Evolutionary conservation across 2,329 filamentous ascomycete genomes (phyloP).

Genomic region (Coniella vitis): DNA sequence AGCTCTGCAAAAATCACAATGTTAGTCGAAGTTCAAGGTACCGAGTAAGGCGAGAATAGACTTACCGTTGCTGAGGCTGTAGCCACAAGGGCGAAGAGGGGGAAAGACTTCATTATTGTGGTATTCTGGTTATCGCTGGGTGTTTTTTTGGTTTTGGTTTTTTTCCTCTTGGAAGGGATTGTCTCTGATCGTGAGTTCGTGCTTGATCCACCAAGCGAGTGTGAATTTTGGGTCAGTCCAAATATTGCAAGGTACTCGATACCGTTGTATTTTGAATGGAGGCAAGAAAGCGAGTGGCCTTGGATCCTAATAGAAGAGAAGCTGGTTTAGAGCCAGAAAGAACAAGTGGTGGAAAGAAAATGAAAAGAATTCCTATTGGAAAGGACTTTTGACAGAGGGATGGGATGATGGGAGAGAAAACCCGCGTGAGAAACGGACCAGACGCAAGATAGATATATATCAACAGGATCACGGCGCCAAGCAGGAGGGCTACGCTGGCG

Average conservation of each 20-base stretch:
- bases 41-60: not conserved
- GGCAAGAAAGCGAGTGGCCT: slow-evolving; percentile 53
- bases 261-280: slow-evolving; percentile 21
- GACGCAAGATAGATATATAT: too few relatives aligned
- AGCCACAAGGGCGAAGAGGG: slow-evolving; percentile 45
- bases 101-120: slow-evolving; percentile 46
- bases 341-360: slow-evolving; percentile 21
- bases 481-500: too few relatives aligned
- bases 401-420: slow-evolving; percentile 14
- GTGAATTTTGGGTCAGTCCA: slow-evolving; percentile 9
- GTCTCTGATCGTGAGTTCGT: slow-evolving; percentile 2
- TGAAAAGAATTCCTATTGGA: not conserved
- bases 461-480: too few relatives aligned
- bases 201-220: slow-evolving; percentile 7
- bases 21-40: slow-evolving; percentile 13
- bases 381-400: slow-evolving; percentile 13
- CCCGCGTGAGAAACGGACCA: not conserved
- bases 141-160: slow-evolving; percentile 18
- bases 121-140: not conserved
- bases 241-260: slow-evolving; percentile 6
- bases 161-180: slow-evolving; percentile 1
- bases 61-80: slow-evolving; percentile 42
- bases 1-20: slow-evolving; percentile 11
- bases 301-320: slow-evolving; percentile 33
- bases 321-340: slow-evolving; percentile 20